Percentiles rank a stretch among this genome's conserved stretches.
Evolutionary conservation across 2,329 filamentous ascomycete species (phyloP).

Genomic region (Botrytis galanthina): DNA sequence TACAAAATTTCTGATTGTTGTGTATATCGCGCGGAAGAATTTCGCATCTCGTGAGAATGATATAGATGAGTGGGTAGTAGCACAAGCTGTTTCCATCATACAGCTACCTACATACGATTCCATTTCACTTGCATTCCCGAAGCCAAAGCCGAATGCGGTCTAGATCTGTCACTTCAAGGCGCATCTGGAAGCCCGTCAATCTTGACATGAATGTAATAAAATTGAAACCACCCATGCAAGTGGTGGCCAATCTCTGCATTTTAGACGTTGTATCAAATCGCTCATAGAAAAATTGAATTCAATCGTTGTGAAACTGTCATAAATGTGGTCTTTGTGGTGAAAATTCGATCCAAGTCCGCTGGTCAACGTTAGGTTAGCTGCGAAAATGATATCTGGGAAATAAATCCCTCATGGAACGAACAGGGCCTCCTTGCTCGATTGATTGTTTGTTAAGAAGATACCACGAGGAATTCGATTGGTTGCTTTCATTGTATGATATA

Average conservation of each 20-base stretch:
- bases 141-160: background rate
- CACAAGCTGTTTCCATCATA: constrained; percentile 1
- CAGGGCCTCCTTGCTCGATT: background rate
- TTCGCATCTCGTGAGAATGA: background rate
- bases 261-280: constrained; percentile 10
- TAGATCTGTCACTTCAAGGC: background rate
- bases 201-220: background rate
- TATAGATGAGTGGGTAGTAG: background rate
- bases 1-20: background rate
- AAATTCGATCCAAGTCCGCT: background rate
- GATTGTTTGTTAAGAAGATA: background rate
- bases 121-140: constrained; percentile 9
- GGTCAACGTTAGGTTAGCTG: background rate
- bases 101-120: background rate
- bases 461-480: background rate
- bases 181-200: background rate
- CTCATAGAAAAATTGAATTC: constrained; percentile 9
- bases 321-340: background rate
- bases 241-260: background rate
- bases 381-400: constrained; percentile 6
- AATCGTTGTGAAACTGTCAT: background rate
- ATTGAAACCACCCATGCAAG: background rate
- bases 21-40: background rate
- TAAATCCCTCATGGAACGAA: constrained; percentile 14
- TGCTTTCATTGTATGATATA: background rate